These are phyloP conservation scores for Leishmania tarentolae DNA, from an alignment of 208 protist species.

Conservation along the genomic window DNA sequence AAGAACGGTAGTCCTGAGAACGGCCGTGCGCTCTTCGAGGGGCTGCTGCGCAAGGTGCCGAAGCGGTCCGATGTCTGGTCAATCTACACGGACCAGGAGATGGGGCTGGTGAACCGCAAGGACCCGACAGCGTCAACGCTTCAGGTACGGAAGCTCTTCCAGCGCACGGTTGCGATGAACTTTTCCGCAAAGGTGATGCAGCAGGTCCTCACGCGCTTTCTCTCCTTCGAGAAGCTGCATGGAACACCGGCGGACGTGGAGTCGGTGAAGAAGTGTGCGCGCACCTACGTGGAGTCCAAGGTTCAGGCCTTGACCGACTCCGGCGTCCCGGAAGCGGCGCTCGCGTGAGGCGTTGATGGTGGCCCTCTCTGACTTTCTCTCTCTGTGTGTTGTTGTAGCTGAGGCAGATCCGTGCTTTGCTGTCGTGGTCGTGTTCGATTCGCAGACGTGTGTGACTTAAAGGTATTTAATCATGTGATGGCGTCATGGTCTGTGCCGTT, in stretches of 20 bases:
- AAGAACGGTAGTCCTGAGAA: constrained; percentile 79
- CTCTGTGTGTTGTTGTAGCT: not conserved
- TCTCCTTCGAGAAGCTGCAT: constrained; percentile 95
- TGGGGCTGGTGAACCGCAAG: constrained; percentile 61
- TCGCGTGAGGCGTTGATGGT: not conserved
- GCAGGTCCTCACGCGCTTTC: constrained; percentile 95
- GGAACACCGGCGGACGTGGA: constrained; percentile 83
- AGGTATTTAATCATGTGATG: not conserved
- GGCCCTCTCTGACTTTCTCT: not conserved
- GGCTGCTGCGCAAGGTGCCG: constrained; percentile 80
- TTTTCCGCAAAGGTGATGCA: constrained; percentile 90
- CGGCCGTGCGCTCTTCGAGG: constrained; percentile 90
- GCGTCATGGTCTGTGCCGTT: not conserved
- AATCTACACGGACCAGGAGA: constrained; percentile 90
- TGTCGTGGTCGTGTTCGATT: not conserved
- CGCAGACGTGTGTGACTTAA: not conserved
- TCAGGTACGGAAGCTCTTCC: constrained; percentile 73
- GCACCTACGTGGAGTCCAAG: constrained; percentile 93
- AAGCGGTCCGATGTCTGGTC: constrained; percentile 92
- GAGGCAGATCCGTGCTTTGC: not conserved
- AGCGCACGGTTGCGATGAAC: constrained; percentile 80
- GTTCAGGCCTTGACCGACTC: constrained; percentile 61
- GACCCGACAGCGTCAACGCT: constrained; percentile 41
- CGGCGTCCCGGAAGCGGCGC: constrained; percentile 12
- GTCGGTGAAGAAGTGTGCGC: constrained; percentile 93